phyloP scores from a whole-genome alignment of 768 basidiomycete genomes.

The Imleria badia region DNA sequence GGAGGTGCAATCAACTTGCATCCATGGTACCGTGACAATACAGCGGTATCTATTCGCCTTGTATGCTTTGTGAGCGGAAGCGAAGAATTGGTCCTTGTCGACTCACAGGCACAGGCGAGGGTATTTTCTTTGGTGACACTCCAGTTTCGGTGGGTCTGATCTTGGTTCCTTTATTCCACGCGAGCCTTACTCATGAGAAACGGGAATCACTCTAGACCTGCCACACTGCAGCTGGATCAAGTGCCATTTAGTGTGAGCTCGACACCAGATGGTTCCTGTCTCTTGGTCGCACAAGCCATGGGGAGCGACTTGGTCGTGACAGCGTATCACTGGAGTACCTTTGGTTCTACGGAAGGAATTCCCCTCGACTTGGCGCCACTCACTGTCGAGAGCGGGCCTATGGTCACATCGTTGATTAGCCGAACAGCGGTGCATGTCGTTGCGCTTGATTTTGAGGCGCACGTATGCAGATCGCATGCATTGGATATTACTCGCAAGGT shows the following conservation, averaged over 20 bases:
- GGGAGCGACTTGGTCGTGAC: conserved; percentile 22
- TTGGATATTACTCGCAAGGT: conserved; percentile 54
- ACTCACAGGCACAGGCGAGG: conserved; percentile 41
- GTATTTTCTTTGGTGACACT: conserved; percentile 55
- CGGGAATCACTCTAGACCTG: conserved; percentile 37
- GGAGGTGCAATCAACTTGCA: conserved; percentile 42
- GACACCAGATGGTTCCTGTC: conserved; percentile 55
- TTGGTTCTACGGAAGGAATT: conserved; percentile 54
- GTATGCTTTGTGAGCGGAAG: conserved; percentile 47
- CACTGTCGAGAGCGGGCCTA: conserved; percentile 20
- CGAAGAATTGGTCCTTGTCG: conserved; percentile 55
- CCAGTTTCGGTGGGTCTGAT: conserved; percentile 26
- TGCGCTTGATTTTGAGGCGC: conserved; percentile 34
- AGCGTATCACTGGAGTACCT: conserved; percentile 56
- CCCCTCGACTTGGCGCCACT: conserved; percentile 32
- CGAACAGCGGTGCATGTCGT: conserved; percentile 45
- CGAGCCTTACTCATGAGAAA: background rate
- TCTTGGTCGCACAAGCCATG: conserved; percentile 36
- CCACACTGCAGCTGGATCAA: conserved; percentile 39
- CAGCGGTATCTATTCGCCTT: conserved; percentile 26
- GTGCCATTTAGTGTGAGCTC: conserved; percentile 36
- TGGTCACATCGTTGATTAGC: conserved; percentile 46
- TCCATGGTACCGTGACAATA: conserved; percentile 42
- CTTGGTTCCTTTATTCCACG: background rate
- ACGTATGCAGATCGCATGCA: conserved; percentile 40